Percentiles rank a stretch among this genome's conserved stretches.
Conservation (phyloP, 129 eudicot genomes). For the Centaurea solstitialis region DNA sequence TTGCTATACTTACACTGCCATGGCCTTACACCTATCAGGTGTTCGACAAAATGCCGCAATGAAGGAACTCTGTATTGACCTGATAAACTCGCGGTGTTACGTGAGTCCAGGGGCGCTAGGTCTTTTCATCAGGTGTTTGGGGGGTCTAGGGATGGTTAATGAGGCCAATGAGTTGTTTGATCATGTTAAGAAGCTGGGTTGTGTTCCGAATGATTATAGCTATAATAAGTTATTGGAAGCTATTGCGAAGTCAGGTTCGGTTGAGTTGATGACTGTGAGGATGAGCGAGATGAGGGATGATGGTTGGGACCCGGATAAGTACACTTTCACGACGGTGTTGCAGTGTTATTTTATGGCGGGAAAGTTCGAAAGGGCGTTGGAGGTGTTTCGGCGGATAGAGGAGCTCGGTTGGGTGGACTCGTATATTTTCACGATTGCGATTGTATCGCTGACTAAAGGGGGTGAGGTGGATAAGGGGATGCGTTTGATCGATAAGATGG, state of each 20-base stretch:
- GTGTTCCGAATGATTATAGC: conserved; percentile 55
- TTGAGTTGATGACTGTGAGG: conserved; percentile 53
- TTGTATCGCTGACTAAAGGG: conserved; percentile 50
- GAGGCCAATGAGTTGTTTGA: conserved; percentile 82
- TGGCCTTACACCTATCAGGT: conserved; percentile 77
- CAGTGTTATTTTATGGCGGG: conserved; percentile 73
- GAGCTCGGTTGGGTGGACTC: conserved; percentile 64
- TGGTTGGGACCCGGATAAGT: conserved; percentile 68
- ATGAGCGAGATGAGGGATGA: conserved; percentile 62
- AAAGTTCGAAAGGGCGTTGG: conserved; percentile 58
- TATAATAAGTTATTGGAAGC: conserved; percentile 67
- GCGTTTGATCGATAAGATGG: conserved; percentile 55
- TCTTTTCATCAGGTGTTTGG: conserved; percentile 71
- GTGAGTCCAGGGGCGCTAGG: conserved; percentile 81
- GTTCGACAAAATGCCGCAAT: conserved; percentile 94
- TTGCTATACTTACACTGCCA: conserved; percentile 68
- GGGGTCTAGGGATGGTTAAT: conserved; percentile 55
- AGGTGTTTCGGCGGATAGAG: conserved; percentile 46
- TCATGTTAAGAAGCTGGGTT: conserved; percentile 54
- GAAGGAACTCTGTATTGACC: conserved; percentile 40
- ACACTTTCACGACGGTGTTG: conserved; percentile 66
- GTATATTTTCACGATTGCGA: conserved; percentile 48
- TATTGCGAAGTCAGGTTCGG: conserved; percentile 46
- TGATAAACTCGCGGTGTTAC: conserved; percentile 40
- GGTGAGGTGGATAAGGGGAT: conserved; percentile 63